These are phyloP conservation scores for Backusella morwellensis DNA, from an alignment of 192 early-diverging fungal genomes.

Conservation along the genomic window DNA sequence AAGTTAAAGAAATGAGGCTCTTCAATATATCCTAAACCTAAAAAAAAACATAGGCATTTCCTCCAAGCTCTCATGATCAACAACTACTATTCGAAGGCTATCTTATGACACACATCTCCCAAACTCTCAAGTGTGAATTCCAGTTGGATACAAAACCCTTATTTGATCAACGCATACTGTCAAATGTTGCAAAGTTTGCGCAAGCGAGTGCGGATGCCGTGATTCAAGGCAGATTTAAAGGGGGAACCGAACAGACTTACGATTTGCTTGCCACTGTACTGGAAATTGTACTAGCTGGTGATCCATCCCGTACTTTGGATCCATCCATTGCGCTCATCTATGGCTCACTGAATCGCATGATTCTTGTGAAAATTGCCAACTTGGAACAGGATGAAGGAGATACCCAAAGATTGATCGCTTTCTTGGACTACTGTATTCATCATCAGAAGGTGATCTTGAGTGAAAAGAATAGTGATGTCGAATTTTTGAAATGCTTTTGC, in stretches of 20 bases:
- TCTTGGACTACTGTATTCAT: constrained; percentile 56
- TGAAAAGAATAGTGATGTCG: constrained; percentile 48
- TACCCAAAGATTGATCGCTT: constrained; percentile 22
- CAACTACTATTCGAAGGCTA: constrained; percentile 43
- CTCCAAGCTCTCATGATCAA: constrained; percentile 30
- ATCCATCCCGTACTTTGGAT: background rate
- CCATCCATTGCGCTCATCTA: constrained; percentile 28
- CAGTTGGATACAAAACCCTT: constrained; percentile 40
- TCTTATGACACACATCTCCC: constrained; percentile 39
- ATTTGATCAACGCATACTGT: constrained; percentile 28
- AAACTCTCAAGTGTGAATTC: constrained; percentile 39
- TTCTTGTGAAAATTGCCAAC: constrained; percentile 50
- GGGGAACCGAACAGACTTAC: constrained; percentile 39
- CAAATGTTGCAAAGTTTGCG: constrained; percentile 42
- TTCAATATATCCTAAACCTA: background rate
- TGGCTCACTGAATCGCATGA: constrained; percentile 48
- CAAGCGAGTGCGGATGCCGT: constrained; percentile 41
- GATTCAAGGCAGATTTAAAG: constrained; percentile 45
- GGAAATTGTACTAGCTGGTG: constrained; percentile 33
- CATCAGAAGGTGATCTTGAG: constrained; percentile 62
- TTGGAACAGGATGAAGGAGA: constrained; percentile 38
- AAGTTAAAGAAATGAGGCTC: background rate
- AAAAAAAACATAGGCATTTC: constrained; percentile 22
- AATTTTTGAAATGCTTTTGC: constrained; percentile 62
- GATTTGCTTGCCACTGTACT: constrained; percentile 52